These are phyloP conservation scores for Pythium aquatile DNA, from an alignment of 352 stramenopile genomes.

Conservation along the genomic window DNA sequence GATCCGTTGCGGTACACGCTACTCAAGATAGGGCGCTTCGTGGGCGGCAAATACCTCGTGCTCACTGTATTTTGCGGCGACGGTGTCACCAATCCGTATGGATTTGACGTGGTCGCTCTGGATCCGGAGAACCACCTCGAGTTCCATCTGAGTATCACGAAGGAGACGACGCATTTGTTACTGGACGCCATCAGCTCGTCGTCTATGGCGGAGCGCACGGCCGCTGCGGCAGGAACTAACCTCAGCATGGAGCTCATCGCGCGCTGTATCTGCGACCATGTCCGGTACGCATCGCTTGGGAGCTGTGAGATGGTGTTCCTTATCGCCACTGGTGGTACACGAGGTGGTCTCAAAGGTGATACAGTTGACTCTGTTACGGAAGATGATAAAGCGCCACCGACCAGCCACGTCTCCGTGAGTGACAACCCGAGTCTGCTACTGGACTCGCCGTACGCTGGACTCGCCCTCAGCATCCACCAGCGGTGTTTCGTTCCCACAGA, in stretches of 20 bases:
- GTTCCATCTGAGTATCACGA: constrained; percentile 53
- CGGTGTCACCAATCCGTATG: constrained; percentile 61
- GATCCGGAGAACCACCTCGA: constrained; percentile 45
- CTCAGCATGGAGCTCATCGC: constrained; percentile 73
- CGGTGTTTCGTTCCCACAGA: constrained; percentile 11
- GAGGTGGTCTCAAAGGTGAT: not conserved
- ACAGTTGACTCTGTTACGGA: constrained; percentile 17
- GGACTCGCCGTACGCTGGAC: constrained; percentile 12
- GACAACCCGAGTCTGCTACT: constrained; percentile 21
- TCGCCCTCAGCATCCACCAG: constrained; percentile 27
- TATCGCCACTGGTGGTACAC: constrained; percentile 23
- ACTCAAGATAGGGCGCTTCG: constrained; percentile 63
- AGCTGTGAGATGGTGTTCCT: constrained; percentile 56
- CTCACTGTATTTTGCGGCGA: constrained; percentile 71
- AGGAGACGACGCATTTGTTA: constrained; percentile 61
- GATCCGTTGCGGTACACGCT: constrained; percentile 49
- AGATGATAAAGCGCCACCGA: constrained; percentile 6
- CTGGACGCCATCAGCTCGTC: constrained; percentile 57
- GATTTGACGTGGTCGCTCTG: constrained; percentile 62
- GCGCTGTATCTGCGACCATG: constrained; percentile 54
- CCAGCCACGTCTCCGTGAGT: not conserved
- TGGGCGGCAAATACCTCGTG: constrained; percentile 61
- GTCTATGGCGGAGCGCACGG: constrained; percentile 49
- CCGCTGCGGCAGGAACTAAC: constrained; percentile 64
- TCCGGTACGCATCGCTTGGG: constrained; percentile 46